phyloP scores from a whole-genome alignment of 148 eudicot species.

The Rhododendron ovatum region DNA sequence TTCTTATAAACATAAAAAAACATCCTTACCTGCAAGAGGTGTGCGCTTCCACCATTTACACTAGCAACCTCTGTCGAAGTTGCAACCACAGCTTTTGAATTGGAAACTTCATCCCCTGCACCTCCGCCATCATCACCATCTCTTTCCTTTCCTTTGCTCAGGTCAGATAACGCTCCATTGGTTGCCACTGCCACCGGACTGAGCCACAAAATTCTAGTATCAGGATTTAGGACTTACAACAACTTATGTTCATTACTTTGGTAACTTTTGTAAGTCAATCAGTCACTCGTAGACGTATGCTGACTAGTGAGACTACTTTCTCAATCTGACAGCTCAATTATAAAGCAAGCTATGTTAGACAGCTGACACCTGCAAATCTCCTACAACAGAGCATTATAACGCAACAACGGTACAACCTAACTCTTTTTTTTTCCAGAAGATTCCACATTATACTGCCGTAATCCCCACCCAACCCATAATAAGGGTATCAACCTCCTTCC shows the following conservation, averaged over 20 bases:
- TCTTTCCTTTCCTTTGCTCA: slow-evolving; percentile 29
- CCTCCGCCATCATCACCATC: slow-evolving; percentile 24
- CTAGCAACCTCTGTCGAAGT: slow-evolving; percentile 43
- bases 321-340: background rate
- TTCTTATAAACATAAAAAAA: slow-evolving; percentile 13
- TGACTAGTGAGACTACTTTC: background rate
- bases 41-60: slow-evolving; percentile 52
- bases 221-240: background rate
- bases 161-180: slow-evolving; percentile 34
- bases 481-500: background rate
- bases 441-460: background rate
- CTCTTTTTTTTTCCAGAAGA: background rate
- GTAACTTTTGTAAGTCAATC: background rate
- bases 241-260: background rate
- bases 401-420: background rate
- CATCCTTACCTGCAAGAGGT: slow-evolving; percentile 44
- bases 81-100: slow-evolving; percentile 34
- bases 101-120: slow-evolving; percentile 23
- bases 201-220: slow-evolving; percentile 7
- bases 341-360: background rate
- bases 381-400: background rate
- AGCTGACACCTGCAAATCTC: background rate
- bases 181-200: slow-evolving; percentile 35
- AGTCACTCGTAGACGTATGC: background rate
- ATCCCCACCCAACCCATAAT: background rate